A percentile compares a stretch with the other conserved stretches of the same genome.
phyloP scores from a whole-genome alignment of 108 stramenopile species.

The Cylindrotheca fusiformis region DNA sequence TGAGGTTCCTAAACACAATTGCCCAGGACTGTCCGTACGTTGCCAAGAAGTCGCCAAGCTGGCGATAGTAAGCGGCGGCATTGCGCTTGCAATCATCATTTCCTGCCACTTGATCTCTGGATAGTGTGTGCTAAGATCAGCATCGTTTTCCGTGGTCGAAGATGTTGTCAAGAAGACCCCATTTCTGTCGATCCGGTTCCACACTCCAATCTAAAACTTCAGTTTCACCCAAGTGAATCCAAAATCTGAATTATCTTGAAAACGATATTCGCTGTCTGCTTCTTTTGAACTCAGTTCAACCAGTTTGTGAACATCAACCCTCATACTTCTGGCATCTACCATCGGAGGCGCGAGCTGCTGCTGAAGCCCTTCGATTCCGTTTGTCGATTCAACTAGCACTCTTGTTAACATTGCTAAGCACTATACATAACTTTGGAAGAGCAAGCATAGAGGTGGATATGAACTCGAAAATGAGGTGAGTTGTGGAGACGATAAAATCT shows the following conservation, averaged over 20 bases:
- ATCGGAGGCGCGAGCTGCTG: too few species aligned
- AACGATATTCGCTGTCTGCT: too few species aligned
- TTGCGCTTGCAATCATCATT: conserved; percentile 35
- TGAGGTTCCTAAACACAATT: conserved; percentile 50
- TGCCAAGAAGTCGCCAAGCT: conserved; percentile 17
- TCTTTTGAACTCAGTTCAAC: too few species aligned
- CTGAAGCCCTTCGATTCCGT: too few species aligned
- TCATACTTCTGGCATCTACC: too few species aligned
- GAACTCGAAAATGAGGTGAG: too few species aligned
- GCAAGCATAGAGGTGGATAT: too few species aligned
- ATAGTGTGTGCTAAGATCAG: conserved; percentile 36
- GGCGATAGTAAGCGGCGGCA: conserved; percentile 32
- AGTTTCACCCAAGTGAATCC: conserved; percentile 48
- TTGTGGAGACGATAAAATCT: too few species aligned
- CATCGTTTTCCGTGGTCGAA: conserved; percentile 12
- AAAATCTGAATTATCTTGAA: conserved; percentile 52
- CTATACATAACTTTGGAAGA: too few species aligned
- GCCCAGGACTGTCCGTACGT: conserved; percentile 25
- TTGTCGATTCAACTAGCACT: too few species aligned
- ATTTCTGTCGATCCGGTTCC: conserved; percentile 37
- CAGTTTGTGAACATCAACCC: too few species aligned
- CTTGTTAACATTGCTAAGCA: too few species aligned
- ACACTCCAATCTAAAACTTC: conserved; percentile 35
- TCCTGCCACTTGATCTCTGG: conserved; percentile 50
- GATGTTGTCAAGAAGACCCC: conserved; percentile 15